phyloP scores from a whole-genome alignment of 2,329 filamentous ascomycete genomes.

The Alternaria arbusti region DNA sequence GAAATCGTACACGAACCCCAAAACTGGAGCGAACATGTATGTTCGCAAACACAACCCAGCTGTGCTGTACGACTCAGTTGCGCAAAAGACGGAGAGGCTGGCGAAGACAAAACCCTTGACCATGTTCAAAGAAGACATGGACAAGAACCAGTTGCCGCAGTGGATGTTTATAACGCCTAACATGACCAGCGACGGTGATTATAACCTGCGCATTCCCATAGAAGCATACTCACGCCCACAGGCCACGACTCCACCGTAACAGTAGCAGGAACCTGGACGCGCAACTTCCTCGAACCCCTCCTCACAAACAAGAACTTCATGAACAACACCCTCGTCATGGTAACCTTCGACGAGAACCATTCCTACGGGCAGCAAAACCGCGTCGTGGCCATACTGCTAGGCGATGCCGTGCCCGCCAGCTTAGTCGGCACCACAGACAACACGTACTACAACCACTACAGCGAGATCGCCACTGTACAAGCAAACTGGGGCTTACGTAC shows the following conservation, averaged over 20 bases:
- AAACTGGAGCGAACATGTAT: constrained; percentile 74
- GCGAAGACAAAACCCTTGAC: constrained; percentile 76
- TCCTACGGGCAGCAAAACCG: constrained; percentile 71
- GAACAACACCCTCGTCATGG: constrained; percentile 74
- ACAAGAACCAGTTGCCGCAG: constrained; percentile 31
- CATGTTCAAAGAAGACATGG: constrained; percentile 61
- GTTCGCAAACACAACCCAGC: constrained; percentile 80
- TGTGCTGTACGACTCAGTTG: constrained; percentile 70
- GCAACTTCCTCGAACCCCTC: constrained; percentile 72
- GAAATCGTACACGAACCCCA: constrained; percentile 62
- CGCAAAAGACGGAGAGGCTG: constrained; percentile 65
- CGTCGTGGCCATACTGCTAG: constrained; percentile 74
- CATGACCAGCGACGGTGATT: constrained; percentile 75
- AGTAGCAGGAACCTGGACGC: constrained; percentile 71
- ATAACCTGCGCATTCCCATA: background rate
- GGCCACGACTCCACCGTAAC: constrained; percentile 74
- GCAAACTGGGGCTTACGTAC: constrained; percentile 56
- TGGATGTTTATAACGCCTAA: constrained; percentile 61
- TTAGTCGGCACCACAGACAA: constrained; percentile 72
- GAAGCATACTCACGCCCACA: constrained; percentile 7
- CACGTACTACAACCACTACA: constrained; percentile 62
- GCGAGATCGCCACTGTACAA: constrained; percentile 53
- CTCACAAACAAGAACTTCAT: constrained; percentile 73
- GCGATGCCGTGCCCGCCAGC: constrained; percentile 71
- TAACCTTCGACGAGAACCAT: constrained; percentile 82